These are phyloP conservation scores for Suillus subalutaceus DNA, from an alignment of 768 basidiomycete species.

Conservation along the genomic window DNA sequence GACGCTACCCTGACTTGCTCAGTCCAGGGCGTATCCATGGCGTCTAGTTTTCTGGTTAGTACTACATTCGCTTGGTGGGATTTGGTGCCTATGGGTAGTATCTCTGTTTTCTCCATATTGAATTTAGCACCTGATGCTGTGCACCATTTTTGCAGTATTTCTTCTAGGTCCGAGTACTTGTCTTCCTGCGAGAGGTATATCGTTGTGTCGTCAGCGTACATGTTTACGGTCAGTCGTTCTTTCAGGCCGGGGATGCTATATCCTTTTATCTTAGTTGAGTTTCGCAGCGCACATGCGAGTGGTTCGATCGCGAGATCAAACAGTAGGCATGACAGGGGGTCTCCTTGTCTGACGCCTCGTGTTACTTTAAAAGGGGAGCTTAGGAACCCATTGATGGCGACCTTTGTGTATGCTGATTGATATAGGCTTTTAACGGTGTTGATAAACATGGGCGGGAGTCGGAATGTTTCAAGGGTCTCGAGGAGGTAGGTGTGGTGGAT, in stretches of 20 bases:
- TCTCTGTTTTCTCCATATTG: conserved; percentile 26
- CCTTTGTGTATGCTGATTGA: not conserved
- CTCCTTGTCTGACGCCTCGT: fast-evolving
- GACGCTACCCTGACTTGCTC: not conserved
- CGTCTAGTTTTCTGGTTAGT: not conserved
- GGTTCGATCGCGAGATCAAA: not conserved
- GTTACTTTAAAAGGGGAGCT: not conserved
- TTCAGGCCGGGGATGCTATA: fast-evolving
- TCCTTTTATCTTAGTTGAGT: conserved; percentile 22
- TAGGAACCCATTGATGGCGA: fast-evolving
- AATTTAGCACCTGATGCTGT: conserved; percentile 16
- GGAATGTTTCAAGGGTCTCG: conserved; percentile 23
- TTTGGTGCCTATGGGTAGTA: conserved; percentile 13
- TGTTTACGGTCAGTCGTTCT: not conserved
- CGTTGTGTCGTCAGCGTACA: not conserved
- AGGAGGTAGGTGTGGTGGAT: conserved; percentile 35
- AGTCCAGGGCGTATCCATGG: not conserved
- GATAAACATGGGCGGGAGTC: conserved; percentile 33
- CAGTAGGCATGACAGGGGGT: not conserved
- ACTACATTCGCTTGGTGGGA: not conserved
- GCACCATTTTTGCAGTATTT: conserved; percentile 19
- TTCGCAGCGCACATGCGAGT: conserved; percentile 8
- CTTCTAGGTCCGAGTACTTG: conserved; percentile 9
- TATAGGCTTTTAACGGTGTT: conserved; percentile 11
- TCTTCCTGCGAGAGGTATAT: conserved; percentile 18